A percentile compares a stretch with the other conserved stretches of the same genome.
phyloP scores from a whole-genome alignment of 768 basidiomycete genomes.

The Russula emetica region DNA sequence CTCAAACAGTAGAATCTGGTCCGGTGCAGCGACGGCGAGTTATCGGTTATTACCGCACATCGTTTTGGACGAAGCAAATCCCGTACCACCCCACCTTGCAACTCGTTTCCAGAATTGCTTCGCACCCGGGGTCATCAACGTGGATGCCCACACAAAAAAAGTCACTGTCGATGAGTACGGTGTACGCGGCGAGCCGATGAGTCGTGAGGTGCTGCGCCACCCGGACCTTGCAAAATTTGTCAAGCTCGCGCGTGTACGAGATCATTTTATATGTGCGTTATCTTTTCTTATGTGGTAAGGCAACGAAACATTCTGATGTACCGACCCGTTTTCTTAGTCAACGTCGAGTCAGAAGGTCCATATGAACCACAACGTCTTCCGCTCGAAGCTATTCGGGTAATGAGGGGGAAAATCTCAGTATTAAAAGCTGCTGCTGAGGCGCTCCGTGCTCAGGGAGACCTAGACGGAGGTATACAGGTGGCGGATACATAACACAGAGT shows the following conservation, averaged over 20 bases:
- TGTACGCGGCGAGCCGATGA: slow-evolving; percentile 83
- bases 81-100: slow-evolving; percentile 71
- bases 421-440: slow-evolving; percentile 57
- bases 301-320: background rate
- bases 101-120: slow-evolving; percentile 87
- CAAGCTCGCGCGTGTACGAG: slow-evolving; percentile 77
- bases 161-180: slow-evolving; percentile 59
- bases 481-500: slow-evolving; percentile 33
- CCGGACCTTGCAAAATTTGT: slow-evolving; percentile 85
- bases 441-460: slow-evolving; percentile 42
- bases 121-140: slow-evolving; percentile 70
- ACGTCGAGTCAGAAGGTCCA: slow-evolving; percentile 85
- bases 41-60: slow-evolving; percentile 91
- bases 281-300: background rate
- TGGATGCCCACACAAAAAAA: slow-evolving; percentile 53
- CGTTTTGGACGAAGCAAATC: slow-evolving; percentile 58
- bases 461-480: slow-evolving; percentile 53
- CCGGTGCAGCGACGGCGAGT: slow-evolving; percentile 76
- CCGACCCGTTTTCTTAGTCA: slow-evolving; percentile 48
- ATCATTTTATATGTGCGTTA: slow-evolving; percentile 85
- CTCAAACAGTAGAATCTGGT: slow-evolving; percentile 3
- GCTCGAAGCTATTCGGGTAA: slow-evolving; percentile 72
- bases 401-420: slow-evolving; percentile 71
- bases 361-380: slow-evolving; percentile 82
- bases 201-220: slow-evolving; percentile 87